These are phyloP conservation scores for Plasmodium reichenowi DNA, from an alignment of 169 alveolate genomes.

Conservation along the genomic window DNA sequence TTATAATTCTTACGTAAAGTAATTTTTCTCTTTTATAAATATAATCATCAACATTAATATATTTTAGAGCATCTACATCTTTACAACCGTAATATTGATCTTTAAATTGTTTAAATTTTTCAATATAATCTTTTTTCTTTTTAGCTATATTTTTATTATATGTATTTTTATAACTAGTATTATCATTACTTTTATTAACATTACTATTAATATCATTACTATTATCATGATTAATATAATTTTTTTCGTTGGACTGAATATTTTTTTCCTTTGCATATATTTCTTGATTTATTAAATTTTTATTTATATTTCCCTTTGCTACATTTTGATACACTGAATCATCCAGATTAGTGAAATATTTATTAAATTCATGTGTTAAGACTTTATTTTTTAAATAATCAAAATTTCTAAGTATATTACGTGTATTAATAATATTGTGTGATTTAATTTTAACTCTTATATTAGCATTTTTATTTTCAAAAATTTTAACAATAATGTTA, in stretches of 20 bases:
- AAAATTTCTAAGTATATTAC: slow-evolving; percentile 68
- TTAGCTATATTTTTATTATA: slow-evolving; percentile 14
- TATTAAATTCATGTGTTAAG: slow-evolving; percentile 27
- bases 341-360: background rate
- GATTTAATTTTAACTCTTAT: slow-evolving; percentile 73
- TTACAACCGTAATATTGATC: slow-evolving; percentile 56
- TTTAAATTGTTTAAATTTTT: slow-evolving; percentile 47
- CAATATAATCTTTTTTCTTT: slow-evolving; percentile 33
- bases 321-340: background rate
- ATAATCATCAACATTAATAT: slow-evolving; percentile 68
- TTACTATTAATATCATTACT: too few species aligned
- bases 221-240: too few species aligned
- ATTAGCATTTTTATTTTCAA: slow-evolving; percentile 41
- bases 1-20: slow-evolving; percentile 65
- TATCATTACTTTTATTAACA: too few species aligned
- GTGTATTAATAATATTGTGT: slow-evolving; percentile 67
- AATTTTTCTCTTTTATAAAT: slow-evolving; percentile 69
- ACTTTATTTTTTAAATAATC: slow-evolving; percentile 74
- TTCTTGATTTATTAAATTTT: background rate
- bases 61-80: slow-evolving; percentile 69
- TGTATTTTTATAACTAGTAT: background rate
- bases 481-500: slow-evolving; percentile 68
- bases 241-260: too few species aligned
- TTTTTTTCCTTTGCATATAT: too few species aligned
- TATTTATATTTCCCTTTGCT: background rate